These are phyloP conservation scores for Dactylellina sp. DNA, from an alignment of 2,329 filamentous ascomycete genomes.

Conservation along the genomic window DNA sequence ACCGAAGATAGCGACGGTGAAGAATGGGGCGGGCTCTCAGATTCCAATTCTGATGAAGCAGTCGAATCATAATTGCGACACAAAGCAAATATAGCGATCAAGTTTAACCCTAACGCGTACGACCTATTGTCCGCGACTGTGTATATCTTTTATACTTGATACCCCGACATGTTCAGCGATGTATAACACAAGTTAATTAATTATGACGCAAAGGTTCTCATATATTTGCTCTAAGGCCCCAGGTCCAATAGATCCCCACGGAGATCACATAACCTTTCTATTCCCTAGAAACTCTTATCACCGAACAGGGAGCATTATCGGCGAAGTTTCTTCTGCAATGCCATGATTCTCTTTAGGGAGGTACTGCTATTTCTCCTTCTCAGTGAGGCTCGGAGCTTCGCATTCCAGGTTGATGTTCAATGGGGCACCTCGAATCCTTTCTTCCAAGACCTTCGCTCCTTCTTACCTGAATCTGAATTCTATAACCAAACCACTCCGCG, in stretches of 20 bases:
- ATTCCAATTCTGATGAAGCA: constrained; percentile 59
- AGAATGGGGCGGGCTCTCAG: constrained; percentile 35
- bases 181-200: constrained; percentile 37
- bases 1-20: background rate
- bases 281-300: constrained; percentile 5
- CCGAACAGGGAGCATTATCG: background rate
- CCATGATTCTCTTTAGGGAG: constrained; percentile 6
- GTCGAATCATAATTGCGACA: constrained; percentile 57
- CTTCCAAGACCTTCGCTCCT: constrained; percentile 44
- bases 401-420: constrained; percentile 45
- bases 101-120: background rate
- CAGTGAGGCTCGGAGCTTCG: background rate
- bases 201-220: constrained; percentile 48
- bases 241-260: background rate
- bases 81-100: background rate
- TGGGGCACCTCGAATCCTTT: constrained; percentile 47
- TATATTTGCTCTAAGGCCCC: constrained; percentile 17
- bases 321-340: background rate
- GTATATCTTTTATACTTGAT: constrained; percentile 36
- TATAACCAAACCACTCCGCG: constrained; percentile 37
- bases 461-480: constrained; percentile 44
- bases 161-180: constrained; percentile 49
- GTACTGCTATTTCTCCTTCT: constrained; percentile 1
- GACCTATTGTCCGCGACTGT: constrained; percentile 25
- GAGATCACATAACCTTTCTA: too few species aligned